These are phyloP conservation scores for Coniosporium tulheliwenetii DNA, from an alignment of 2,329 filamentous ascomycete genomes.

Conservation along the genomic window DNA sequence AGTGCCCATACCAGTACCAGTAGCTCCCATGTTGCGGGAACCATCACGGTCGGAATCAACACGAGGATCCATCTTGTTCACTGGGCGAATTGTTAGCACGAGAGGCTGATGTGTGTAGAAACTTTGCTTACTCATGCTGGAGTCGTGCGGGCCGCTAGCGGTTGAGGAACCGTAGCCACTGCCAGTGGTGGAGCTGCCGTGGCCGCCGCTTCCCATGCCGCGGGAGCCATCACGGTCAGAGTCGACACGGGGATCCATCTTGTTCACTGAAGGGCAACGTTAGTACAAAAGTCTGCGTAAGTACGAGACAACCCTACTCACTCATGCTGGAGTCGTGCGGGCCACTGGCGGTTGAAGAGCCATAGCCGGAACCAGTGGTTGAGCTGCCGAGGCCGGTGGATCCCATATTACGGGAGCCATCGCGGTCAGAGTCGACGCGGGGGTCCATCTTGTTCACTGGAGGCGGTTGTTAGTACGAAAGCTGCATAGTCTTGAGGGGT, in stretches of 20 bases:
- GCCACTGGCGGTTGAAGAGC: background rate
- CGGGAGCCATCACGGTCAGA: slow-evolving; percentile 2
- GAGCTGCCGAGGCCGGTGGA: background rate
- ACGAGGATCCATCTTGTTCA: slow-evolving; percentile 4
- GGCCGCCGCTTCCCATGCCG: slow-evolving; percentile 1
- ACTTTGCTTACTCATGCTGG: background rate
- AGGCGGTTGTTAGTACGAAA: background rate
- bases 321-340: background rate
- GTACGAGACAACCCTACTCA: background rate
- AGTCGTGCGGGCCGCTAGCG: slow-evolving; percentile 1
- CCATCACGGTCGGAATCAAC: slow-evolving; percentile 3
- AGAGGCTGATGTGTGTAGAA: background rate
- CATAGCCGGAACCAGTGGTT: slow-evolving; percentile 6
- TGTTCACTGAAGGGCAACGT: slow-evolving; percentile 1
- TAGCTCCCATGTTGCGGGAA: slow-evolving; percentile 1
- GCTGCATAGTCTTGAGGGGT: background rate
- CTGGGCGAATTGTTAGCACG: background rate
- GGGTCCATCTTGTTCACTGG: slow-evolving; percentile 5
- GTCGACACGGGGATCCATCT: slow-evolving; percentile 7
- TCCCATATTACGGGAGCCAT: too few relatives aligned
- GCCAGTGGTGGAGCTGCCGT: slow-evolving; percentile 1
- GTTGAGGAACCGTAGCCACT: background rate
- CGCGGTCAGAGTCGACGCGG: slow-evolving; percentile 6
- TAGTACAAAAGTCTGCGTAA: background rate
- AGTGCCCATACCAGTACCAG: background rate